Conservation (phyloP, 2,329 filamentous ascomycete genomes). For the Talaromyces sp. region DNA sequence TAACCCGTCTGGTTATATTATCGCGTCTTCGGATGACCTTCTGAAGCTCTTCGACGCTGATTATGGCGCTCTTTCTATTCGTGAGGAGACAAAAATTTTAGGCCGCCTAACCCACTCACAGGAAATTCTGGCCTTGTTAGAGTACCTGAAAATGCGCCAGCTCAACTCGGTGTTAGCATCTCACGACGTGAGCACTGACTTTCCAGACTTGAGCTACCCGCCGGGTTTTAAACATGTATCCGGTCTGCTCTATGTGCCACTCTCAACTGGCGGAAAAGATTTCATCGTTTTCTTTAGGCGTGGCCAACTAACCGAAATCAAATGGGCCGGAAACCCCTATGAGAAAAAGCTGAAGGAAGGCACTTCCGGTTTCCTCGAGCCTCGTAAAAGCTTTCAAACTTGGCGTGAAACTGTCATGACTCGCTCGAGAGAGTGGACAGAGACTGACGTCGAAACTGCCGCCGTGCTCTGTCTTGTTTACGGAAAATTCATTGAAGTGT, state of each 20-base stretch:
- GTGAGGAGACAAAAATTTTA: conserved; percentile 81
- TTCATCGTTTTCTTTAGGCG: conserved; percentile 91
- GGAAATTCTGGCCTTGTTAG: conserved; percentile 75
- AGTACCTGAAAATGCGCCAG: conserved; percentile 72
- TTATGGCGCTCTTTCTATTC: conserved; percentile 76
- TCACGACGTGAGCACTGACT: conserved; percentile 68
- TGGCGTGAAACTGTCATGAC: conserved; percentile 78
- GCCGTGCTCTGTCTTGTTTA: conserved; percentile 84
- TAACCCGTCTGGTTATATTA: conserved; percentile 84
- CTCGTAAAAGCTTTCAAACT: conserved; percentile 68
- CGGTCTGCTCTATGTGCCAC: conserved; percentile 72
- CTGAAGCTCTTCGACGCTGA: conserved; percentile 81
- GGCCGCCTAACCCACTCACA: conserved; percentile 70
- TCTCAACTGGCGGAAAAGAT: conserved; percentile 68
- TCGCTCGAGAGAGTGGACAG: conserved; percentile 80
- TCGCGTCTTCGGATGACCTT: conserved; percentile 80
- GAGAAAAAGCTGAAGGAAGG: conserved; percentile 70
- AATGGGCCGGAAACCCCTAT: conserved; percentile 83
- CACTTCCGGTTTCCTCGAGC: conserved; percentile 66
- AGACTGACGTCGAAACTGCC: conserved; percentile 83
- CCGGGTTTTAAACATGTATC: conserved; percentile 75
- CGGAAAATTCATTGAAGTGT: conserved; percentile 84
- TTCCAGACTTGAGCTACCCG: conserved; percentile 71
- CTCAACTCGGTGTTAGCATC: conserved; percentile 72
- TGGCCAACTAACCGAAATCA: conserved; percentile 68